Percentiles rank a stretch among this genome's conserved stretches.
Conservation (phyloP, 129 eudicot genomes). For the Cynara cardunculus region DNA sequence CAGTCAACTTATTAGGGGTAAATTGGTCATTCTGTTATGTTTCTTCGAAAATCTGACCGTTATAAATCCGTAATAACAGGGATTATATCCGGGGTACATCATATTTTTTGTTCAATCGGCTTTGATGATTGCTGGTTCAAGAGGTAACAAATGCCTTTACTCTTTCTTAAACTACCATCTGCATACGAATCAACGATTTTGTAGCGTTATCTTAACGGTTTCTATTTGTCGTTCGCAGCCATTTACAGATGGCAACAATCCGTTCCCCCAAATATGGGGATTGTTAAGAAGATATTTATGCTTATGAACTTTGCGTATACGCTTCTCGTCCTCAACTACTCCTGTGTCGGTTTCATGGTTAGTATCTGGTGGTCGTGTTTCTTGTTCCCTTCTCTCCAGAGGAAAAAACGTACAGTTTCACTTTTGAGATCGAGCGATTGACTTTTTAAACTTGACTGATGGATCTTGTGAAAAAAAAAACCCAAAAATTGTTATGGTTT, state of each 20-base stretch:
- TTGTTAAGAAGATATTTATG: conserved; percentile 43
- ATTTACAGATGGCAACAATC: conserved; percentile 93
- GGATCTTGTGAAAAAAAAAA: background rate
- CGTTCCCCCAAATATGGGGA: conserved; percentile 27
- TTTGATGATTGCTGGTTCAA: conserved; percentile 88
- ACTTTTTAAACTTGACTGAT: background rate
- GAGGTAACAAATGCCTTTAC: conserved; percentile 44
- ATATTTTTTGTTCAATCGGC: conserved; percentile 92
- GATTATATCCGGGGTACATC: conserved; percentile 90
- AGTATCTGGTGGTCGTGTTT: conserved; percentile 21
- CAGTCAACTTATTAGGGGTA: background rate
- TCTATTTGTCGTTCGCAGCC: conserved; percentile 38
- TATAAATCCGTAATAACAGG: conserved; percentile 44
- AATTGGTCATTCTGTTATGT: background rate
- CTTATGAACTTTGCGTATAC: conserved; percentile 64
- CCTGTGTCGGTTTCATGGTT: conserved; percentile 81
- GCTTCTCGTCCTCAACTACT: conserved; percentile 67
- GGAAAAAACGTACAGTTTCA: background rate
- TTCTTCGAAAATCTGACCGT: conserved; percentile 1
- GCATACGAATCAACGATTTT: background rate
- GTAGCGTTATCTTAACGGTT: background rate
- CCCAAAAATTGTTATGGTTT: background rate
- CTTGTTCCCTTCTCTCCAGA: background rate
- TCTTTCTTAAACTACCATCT: background rate
- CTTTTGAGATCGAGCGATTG: conserved; percentile 2